Base-by-base conservation (phyloP, 2,329 filamentous ascomycete species). In the Colletotrichum horii region DNA sequence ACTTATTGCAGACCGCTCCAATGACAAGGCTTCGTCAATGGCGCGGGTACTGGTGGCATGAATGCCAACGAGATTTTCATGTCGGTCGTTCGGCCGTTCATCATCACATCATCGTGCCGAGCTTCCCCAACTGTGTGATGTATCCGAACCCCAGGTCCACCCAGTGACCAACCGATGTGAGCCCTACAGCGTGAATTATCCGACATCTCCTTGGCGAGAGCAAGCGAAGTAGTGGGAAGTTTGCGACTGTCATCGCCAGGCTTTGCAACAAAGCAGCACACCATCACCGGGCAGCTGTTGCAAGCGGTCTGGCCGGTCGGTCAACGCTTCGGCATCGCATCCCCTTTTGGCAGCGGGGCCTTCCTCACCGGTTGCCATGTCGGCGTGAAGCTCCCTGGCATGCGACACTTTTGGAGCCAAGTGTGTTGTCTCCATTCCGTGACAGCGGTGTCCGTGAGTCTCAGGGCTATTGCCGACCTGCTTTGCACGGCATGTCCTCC, bases 51-150 rank as follows among this genome's bases (percentile, higher is more conserved):
- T n/a, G 16, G n/a, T 32, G 36, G 36, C 36, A 67, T 48, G 8
- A 70, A 22, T 32, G 22, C 65, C 26, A 8, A 4, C 61, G 22
- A 7, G 26, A 22, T 28, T 48, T 19, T 19, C 22, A n/a, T 16
- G 24, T 12, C 52, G 32, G 11, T 16, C 8, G 14, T 30, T 38
- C 26, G 38, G 32, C 62, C 48, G 34, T 26, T 52, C 58, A n/a
- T 38, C 64, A 28, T 65, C 61, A 73, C 48, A 62, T 60, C 36
- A 60, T 43, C 70, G 73, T 68, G 64, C 73, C 43, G 70, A 69
- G 64, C 64, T 69, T 73, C 70, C 70, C 43, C 58, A 75, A 64
- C 16, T 22, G 58, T 64, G 43, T 60, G 32, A 8, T 71, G 64
- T 19, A 36, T 62, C 62, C 70, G 64, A 36, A 28, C 55, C 61